phyloP scores from a whole-genome alignment of 2,329 filamentous ascomycete genomes.

The Malbranchea zuffiana region DNA sequence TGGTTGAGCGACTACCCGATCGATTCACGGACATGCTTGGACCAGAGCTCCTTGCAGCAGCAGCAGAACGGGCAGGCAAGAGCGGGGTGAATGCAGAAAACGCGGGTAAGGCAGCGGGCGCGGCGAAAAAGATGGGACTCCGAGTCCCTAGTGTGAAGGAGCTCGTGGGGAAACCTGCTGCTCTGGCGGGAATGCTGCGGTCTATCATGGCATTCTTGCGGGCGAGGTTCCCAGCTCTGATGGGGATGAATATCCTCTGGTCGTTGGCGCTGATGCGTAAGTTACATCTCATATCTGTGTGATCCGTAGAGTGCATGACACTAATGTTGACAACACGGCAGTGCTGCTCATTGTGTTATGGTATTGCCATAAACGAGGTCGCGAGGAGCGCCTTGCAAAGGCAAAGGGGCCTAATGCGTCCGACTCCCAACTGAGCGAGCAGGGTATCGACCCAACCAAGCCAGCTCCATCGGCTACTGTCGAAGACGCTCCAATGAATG shows the following conservation, averaged over 20 bases:
- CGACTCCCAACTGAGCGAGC: conserved; percentile 1
- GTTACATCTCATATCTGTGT: conserved; percentile 27
- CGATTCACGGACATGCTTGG: conserved; percentile 67
- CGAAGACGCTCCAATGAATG: conserved; percentile 6
- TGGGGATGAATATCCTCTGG: conserved; percentile 86
- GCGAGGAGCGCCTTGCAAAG: conserved; percentile 66
- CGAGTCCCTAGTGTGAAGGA: conserved; percentile 64
- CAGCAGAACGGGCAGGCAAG: conserved; percentile 52
- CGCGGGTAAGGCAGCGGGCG: conserved; percentile 41
- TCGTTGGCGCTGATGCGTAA: conserved; percentile 77
- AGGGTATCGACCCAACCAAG: neutral
- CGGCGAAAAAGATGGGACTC: conserved; percentile 55
- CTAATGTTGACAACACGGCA: conserved; percentile 24
- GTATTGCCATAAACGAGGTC: conserved; percentile 95
- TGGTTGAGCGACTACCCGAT: conserved; percentile 72
- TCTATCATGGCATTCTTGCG: conserved; percentile 87
- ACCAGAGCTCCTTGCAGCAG: conserved; percentile 71
- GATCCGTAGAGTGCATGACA: neutral
- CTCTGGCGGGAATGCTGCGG: conserved; percentile 69
- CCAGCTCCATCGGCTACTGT: conserved; percentile 1
- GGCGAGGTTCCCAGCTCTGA: conserved; percentile 76
- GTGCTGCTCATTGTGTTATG: conserved; percentile 89
- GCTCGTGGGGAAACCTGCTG: conserved; percentile 75
- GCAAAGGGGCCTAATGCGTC: conserved; percentile 24
- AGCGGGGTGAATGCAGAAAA: conserved; percentile 52